Percentiles rank a stretch among this genome's conserved stretches.
phyloP scores from a whole-genome alignment of 805 yeast species.

The Starmerella sp. region DNA sequence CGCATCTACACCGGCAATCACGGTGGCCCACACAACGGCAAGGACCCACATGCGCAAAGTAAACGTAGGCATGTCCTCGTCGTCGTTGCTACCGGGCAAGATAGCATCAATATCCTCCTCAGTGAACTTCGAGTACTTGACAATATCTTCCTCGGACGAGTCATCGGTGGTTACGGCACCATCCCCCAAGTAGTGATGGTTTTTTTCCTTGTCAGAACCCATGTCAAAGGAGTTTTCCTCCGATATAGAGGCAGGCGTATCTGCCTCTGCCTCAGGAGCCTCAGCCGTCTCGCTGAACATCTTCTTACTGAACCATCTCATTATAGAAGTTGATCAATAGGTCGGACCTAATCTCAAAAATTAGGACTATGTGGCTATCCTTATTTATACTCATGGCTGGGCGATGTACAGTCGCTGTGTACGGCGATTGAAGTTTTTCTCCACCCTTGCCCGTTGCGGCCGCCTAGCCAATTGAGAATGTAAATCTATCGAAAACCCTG shows the following conservation, averaged over 20 bases:
- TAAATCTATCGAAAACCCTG: not conserved
- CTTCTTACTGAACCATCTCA: not conserved
- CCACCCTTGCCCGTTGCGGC: too few species aligned
- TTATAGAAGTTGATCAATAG: not conserved
- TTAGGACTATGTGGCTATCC: too few species aligned
- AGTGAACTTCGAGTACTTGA: slow-evolving; percentile 8
- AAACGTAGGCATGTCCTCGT: slow-evolving; percentile 38
- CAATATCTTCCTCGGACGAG: not conserved
- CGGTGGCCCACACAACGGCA: slow-evolving; percentile 41
- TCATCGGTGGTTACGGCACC: not conserved
- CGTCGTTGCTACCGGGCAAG: slow-evolving; percentile 31
- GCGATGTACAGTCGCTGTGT: too few species aligned
- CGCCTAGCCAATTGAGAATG: not conserved
- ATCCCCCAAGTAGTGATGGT: not conserved
- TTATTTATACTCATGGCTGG: too few species aligned
- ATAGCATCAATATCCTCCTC: slow-evolving; percentile 12
- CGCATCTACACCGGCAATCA: slow-evolving; percentile 50
- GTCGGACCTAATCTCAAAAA: too few species aligned
- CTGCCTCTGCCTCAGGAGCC: slow-evolving; percentile 1
- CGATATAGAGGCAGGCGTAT: not conserved
- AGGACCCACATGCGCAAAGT: slow-evolving; percentile 48
- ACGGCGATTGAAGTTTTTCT: too few species aligned
- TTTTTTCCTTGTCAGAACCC: not conserved
- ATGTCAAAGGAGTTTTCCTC: not conserved
- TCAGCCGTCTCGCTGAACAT: not conserved